phyloP scores from a whole-genome alignment of 2,329 filamentous ascomycete species.

The Colletotrichum paranaense region DNA sequence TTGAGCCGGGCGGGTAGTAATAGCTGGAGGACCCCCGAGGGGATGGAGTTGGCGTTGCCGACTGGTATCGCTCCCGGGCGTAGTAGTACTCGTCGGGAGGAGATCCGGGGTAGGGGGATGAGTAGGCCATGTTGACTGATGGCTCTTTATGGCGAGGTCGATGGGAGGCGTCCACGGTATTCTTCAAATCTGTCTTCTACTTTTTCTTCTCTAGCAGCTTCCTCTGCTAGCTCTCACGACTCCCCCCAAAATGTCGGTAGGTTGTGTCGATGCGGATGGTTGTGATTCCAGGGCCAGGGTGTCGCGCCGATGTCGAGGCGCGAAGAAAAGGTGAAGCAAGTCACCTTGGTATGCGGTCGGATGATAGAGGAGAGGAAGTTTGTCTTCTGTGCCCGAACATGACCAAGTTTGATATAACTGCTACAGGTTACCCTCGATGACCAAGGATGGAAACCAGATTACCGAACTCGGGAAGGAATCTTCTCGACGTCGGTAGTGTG shows the following conservation, averaged over 20 bases:
- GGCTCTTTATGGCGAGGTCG: slow-evolving; percentile 45
- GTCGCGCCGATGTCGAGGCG: slow-evolving; percentile 61
- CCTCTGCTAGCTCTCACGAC: slow-evolving; percentile 30
- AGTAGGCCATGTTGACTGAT: slow-evolving; percentile 45
- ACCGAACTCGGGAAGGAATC: slow-evolving; percentile 41
- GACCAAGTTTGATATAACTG: slow-evolving; percentile 51
- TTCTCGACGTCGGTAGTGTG: slow-evolving; percentile 40
- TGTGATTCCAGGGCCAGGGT: slow-evolving; percentile 38
- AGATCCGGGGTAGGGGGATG: slow-evolving; percentile 57
- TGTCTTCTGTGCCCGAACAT: slow-evolving; percentile 69
- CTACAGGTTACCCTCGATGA: slow-evolving; percentile 46
- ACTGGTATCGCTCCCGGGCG: slow-evolving; percentile 61
- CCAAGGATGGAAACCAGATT: slow-evolving; percentile 40
- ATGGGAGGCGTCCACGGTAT: slow-evolving; percentile 41
- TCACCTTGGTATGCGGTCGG: slow-evolving; percentile 73
- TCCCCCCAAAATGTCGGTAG: slow-evolving; percentile 22
- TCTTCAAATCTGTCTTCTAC: slow-evolving; percentile 12
- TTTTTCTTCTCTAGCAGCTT: slow-evolving; percentile 32
- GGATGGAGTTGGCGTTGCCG: slow-evolving; percentile 68
- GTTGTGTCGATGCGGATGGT: slow-evolving; percentile 34
- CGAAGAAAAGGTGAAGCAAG: slow-evolving; percentile 59
- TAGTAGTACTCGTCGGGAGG: slow-evolving; percentile 65
- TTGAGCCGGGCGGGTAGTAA: slow-evolving; percentile 57
- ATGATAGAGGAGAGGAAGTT: slow-evolving; percentile 65
- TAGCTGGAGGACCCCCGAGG: slow-evolving; percentile 63